A percentile compares a stretch with the other conserved stretches of the same genome.
Evolutionary conservation across 202 grass and related monocot genomes (phyloP).

Genomic region (Zoysia matrella): DNA sequence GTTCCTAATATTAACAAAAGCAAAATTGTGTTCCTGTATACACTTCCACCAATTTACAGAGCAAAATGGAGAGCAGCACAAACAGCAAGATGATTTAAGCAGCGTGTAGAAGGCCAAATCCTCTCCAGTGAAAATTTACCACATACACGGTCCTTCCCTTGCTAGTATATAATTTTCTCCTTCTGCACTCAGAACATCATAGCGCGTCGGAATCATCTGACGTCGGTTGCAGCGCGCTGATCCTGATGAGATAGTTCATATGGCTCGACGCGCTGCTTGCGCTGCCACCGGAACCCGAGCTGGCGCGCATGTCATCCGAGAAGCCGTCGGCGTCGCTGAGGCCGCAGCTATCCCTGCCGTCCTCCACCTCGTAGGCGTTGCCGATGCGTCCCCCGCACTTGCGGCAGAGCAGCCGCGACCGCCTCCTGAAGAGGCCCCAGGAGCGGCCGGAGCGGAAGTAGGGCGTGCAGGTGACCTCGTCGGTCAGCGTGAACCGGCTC

Average conservation of each 20-base stretch:
- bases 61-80: too few relatives aligned
- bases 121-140: too few relatives aligned
- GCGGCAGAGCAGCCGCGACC: slow-evolving; percentile 81
- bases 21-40: too few relatives aligned
- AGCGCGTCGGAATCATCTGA: slow-evolving; percentile 51
- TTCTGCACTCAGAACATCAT: slow-evolving; percentile 26
- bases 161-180: neutral
- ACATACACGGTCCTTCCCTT: neutral
- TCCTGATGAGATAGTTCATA: slow-evolving; percentile 80
- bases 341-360: slow-evolving; percentile 1
- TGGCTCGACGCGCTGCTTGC: slow-evolving; percentile 26
- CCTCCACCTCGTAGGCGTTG: slow-evolving; percentile 54
- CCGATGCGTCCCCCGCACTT: slow-evolving; percentile 83
- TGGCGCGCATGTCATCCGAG: slow-evolving; percentile 58
- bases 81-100: too few relatives aligned
- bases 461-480: slow-evolving; percentile 75
- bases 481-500: slow-evolving; percentile 75
- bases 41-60: too few relatives aligned
- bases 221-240: slow-evolving; percentile 79
- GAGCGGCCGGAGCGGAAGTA: slow-evolving; percentile 68
- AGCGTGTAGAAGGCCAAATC: too few relatives aligned
- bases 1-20: too few relatives aligned
- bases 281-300: slow-evolving; percentile 36
- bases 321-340: slow-evolving; percentile 25
- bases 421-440: slow-evolving; percentile 79